Conservation (phyloP, 257 asterid genomes). For the Pogostemon cablin region DNA sequence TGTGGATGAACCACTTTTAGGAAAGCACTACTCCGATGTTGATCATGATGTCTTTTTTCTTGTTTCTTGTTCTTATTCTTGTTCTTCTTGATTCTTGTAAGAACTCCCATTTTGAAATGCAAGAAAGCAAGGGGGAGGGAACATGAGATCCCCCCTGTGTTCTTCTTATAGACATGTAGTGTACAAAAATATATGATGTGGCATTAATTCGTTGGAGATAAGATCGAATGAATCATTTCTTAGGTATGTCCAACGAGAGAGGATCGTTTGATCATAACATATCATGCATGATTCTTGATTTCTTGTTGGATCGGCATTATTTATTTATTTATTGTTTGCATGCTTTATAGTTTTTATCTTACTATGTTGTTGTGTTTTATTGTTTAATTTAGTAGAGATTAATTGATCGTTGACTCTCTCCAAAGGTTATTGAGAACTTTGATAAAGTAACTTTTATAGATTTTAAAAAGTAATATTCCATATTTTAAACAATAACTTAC, state of each 20-base stretch:
- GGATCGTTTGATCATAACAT: background rate
- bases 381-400: background rate
- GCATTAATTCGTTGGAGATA: constrained; percentile 2
- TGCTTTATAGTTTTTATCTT: constrained; percentile 6
- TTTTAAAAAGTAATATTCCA: too few relatives aligned
- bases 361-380: constrained; percentile 9
- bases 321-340: background rate
- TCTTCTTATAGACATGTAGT: background rate
- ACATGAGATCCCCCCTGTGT: background rate
- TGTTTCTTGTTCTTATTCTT: constrained; percentile 8
- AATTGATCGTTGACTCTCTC: constrained; percentile 12
- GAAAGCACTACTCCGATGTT: constrained; percentile 26
- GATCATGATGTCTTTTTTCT: constrained; percentile 23
- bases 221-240: constrained; percentile 11
- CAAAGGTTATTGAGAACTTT: constrained; percentile 4
- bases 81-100: constrained; percentile 28
- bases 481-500: too few relatives aligned
- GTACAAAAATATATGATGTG: background rate
- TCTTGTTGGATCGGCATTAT: background rate
- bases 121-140: constrained; percentile 27
- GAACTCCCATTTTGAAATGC: constrained; percentile 21
- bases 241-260: constrained; percentile 19
- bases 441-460: too few relatives aligned
- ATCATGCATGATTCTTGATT: too few relatives aligned
- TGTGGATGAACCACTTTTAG: constrained; percentile 64